These are phyloP conservation scores for Pythium catenulatum DNA, from an alignment of 352 stramenopile genomes.

Conservation along the genomic window DNA sequence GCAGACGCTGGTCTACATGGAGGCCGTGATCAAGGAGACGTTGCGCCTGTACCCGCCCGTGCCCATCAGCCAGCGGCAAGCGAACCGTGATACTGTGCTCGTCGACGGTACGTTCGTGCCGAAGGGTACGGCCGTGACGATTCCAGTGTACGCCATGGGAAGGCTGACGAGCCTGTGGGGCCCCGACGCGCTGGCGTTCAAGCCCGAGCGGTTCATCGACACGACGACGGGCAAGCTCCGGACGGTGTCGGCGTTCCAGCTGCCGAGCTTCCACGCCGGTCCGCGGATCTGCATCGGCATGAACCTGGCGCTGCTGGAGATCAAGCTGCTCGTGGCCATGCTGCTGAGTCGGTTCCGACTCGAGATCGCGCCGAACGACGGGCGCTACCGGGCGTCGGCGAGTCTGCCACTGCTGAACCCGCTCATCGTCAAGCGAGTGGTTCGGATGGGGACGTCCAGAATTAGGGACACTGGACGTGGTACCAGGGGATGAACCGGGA, in stretches of 20 bases:
- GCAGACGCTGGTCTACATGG: constrained; percentile 33
- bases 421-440: no score
- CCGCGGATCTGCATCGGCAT: constrained; percentile 69
- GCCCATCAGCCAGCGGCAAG: constrained; percentile 57
- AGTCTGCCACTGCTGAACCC: constrained; percentile 31
- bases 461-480: no score
- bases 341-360: constrained; percentile 67
- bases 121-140: constrained; percentile 54
- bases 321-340: constrained; percentile 64
- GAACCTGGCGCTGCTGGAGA: constrained; percentile 70
- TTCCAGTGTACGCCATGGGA: constrained; percentile 63
- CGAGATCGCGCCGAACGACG: constrained; percentile 43
- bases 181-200: constrained; percentile 61
- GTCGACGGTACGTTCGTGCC: constrained; percentile 65
- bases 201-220: constrained; percentile 63
- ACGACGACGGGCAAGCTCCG: constrained; percentile 13
- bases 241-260: constrained; percentile 64
- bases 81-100: constrained; percentile 58
- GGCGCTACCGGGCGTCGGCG: constrained; percentile 36
- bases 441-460: no score
- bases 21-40: constrained; percentile 65
- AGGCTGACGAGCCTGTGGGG: constrained; percentile 62
- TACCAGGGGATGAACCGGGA: no score
- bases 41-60: constrained; percentile 67
- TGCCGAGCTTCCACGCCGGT: constrained; percentile 68